phyloP scores from a whole-genome alignment of 2,329 filamentous ascomycete genomes.

The Clarireedia hainanense region DNA sequence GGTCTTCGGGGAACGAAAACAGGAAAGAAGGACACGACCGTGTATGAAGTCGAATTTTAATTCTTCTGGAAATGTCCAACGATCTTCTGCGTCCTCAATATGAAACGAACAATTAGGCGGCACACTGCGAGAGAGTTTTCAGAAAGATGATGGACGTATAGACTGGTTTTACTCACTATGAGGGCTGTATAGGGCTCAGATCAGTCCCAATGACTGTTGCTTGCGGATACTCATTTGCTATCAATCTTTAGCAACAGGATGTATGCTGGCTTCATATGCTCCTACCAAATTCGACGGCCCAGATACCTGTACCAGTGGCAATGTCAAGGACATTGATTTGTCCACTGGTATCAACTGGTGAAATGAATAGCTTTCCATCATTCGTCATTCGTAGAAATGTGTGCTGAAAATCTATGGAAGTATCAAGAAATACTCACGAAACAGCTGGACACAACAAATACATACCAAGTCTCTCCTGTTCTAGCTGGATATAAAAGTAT shows the following conservation, averaged over 20 bases:
- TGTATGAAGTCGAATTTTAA: constrained; percentile 3
- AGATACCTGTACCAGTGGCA: constrained; percentile 5
- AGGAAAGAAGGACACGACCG: neutral
- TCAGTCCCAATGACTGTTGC: constrained; percentile 21
- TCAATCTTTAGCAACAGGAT: constrained; percentile 12
- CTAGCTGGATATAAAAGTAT: neutral
- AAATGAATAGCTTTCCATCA: constrained; percentile 4
- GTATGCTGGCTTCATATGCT: too few relatives aligned
- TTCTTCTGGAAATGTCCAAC: constrained; percentile 18
- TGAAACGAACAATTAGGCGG: constrained; percentile 26
- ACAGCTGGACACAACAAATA: too few relatives aligned
- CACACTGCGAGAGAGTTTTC: constrained; percentile 9
- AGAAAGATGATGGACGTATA: too few relatives aligned
- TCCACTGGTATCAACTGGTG: neutral
- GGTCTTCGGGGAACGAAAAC: neutral
- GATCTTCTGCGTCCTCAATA: constrained; percentile 29
- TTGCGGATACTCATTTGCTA: constrained; percentile 21
- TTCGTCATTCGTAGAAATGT: constrained; percentile 1
- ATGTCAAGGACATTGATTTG: constrained; percentile 3
- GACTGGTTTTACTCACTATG: constrained; percentile 9
- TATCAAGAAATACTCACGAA: neutral
- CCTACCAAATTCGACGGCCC: constrained; percentile 10
- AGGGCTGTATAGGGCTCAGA: constrained; percentile 23
- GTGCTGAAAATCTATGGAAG: constrained; percentile 2
- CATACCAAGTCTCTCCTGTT: constrained; percentile 3